phyloP scores from a whole-genome alignment of 176 grass and related monocot species.

The Zoysia pacifica region DNA sequence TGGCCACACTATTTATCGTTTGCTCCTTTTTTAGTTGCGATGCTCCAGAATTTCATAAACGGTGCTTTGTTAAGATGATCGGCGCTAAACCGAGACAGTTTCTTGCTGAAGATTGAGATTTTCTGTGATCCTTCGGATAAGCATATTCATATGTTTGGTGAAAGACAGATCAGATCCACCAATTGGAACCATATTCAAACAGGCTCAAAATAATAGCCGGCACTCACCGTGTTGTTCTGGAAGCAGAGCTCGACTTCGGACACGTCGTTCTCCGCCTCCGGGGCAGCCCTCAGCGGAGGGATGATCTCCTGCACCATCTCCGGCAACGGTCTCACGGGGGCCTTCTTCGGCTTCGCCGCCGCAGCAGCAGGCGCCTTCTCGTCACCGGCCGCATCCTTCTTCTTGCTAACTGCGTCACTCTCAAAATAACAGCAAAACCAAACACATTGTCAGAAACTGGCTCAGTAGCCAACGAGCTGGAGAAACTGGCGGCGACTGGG shows the following conservation, averaged over 20 bases:
- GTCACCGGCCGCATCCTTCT: constrained; percentile 35
- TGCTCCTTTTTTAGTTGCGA: neutral
- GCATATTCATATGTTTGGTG: neutral
- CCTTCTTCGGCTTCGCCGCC: constrained; percentile 73
- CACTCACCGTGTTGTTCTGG: constrained; percentile 82
- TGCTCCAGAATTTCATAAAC: neutral
- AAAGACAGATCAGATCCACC: neutral
- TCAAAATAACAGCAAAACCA: neutral
- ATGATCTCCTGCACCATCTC: constrained; percentile 95
- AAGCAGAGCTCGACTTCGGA: constrained; percentile 75
- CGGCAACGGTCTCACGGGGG: constrained; percentile 58
- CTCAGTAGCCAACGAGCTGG: no score
- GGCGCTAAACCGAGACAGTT: neutral
- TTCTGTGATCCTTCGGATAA: neutral
- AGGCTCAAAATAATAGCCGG: neutral
- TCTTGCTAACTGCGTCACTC: constrained; percentile 28
- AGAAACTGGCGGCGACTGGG: neutral
- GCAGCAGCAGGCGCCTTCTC: constrained; percentile 42
- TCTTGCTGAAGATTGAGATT: neutral
- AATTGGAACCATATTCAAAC: neutral
- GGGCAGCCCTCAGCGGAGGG: constrained; percentile 59
- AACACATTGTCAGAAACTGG: no score
- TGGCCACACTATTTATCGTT: neutral
- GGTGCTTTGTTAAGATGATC: neutral
- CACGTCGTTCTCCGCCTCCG: constrained; percentile 76